Evolutionary conservation across 2,329 filamentous ascomycete species (phyloP).

Genomic region (Diaporthe vexans): DNA sequence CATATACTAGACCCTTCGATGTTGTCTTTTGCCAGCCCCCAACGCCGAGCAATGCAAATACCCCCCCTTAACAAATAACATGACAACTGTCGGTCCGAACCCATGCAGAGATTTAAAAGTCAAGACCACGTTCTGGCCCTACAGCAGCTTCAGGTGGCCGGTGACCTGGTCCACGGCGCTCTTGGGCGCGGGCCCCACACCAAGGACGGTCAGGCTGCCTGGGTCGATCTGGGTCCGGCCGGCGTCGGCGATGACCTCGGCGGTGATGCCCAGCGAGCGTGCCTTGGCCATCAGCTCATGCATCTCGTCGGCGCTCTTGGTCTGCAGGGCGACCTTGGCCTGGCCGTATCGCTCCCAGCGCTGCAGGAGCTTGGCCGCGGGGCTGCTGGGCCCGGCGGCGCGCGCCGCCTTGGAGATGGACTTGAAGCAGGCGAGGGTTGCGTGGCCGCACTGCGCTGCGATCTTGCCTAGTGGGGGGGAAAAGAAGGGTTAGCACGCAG

Average conservation of each 20-base stretch:
- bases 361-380: constrained; percentile 75
- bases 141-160: constrained; percentile 86
- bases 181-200: constrained; percentile 85
- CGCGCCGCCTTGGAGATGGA: constrained; percentile 72
- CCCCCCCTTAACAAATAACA: constrained; percentile 43
- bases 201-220: constrained; percentile 92
- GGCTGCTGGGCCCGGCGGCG: constrained; percentile 60
- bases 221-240: constrained; percentile 96
- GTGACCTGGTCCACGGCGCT: constrained; percentile 90
- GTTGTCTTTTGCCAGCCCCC: constrained; percentile 27
- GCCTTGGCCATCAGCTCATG: constrained; percentile 82
- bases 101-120: background rate
- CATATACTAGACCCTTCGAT: background rate
- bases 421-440: constrained; percentile 98
- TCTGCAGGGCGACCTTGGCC: constrained; percentile 93
- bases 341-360: constrained; percentile 91
- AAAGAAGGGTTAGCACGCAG: background rate
- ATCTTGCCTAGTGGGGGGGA: constrained; percentile 81
- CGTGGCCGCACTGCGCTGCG: constrained; percentile 93
- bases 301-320: constrained; percentile 88
- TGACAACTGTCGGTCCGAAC: background rate
- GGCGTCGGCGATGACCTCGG: constrained; percentile 94
- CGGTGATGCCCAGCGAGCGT: constrained; percentile 85
- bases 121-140: constrained; percentile 40
- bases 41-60: constrained; percentile 36